phyloP scores from a whole-genome alignment of 345 rosid species.

The Mangifera indica region DNA sequence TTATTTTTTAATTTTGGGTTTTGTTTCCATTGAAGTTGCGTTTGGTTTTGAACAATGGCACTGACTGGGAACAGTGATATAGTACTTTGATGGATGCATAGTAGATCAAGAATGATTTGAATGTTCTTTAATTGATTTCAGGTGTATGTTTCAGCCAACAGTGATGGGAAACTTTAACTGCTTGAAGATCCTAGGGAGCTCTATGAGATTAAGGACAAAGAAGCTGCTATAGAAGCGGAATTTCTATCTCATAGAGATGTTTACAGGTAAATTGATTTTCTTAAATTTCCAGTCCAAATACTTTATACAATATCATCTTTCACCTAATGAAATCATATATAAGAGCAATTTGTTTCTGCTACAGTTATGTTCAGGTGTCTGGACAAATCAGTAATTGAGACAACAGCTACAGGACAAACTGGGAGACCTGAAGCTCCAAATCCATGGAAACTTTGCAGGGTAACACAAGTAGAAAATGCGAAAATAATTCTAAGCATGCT shows the following conservation, averaged over 20 bases:
- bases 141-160: conserved; percentile 52
- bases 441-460: conserved; percentile 61
- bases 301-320: not conserved
- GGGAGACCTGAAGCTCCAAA: conserved; percentile 19
- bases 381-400: conserved; percentile 58
- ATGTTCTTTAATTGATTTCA: conserved; percentile 13
- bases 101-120: not conserved
- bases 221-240: conserved; percentile 37
- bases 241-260: conserved; percentile 45
- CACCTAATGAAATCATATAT: not conserved
- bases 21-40: conserved; percentile 29
- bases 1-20: not conserved
- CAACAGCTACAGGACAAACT: conserved; percentile 14
- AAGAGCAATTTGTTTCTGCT: not conserved
- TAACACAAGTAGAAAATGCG: conserved; percentile 62
- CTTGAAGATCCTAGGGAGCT: conserved; percentile 46
- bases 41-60: conserved; percentile 42
- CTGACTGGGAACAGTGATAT: conserved; percentile 37
- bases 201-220: conserved; percentile 45
- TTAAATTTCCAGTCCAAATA: too few relatives aligned
- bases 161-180: conserved; percentile 45
- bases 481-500: conserved; percentile 48
- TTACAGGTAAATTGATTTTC: conserved; percentile 32
- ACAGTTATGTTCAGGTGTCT: conserved; percentile 37
- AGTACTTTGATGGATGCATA: too few relatives aligned